phyloP scores from a whole-genome alignment of 306 rosid genomes.

The Medicago truncatula region DNA sequence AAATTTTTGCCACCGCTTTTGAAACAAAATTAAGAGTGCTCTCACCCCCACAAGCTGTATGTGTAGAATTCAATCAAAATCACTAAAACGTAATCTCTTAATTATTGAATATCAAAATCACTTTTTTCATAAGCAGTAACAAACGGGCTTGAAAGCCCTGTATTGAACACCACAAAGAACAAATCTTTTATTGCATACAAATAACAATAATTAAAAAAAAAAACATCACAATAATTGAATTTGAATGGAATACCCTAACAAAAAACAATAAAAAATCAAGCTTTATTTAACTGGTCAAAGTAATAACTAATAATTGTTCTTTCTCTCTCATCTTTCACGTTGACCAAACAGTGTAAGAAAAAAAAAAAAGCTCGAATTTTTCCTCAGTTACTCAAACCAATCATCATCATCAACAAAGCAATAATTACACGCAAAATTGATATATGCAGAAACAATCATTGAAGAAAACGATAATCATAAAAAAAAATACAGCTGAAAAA shows the following conservation, averaged over 20 bases:
- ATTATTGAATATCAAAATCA: too few species aligned
- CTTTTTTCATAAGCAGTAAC: too few species aligned
- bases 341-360: conserved; percentile 35
- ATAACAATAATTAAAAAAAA: not conserved
- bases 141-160: too few species aligned
- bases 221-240: not conserved
- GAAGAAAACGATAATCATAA: not conserved
- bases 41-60: not conserved
- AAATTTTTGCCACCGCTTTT: not conserved
- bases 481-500: conserved; percentile 4
- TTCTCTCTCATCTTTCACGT: conserved; percentile 14
- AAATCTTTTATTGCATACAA: not conserved
- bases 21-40: not conserved
- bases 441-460: not conserved
- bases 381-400: conserved; percentile 20
- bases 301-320: not conserved
- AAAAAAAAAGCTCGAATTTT: not conserved
- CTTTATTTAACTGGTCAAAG: conserved; percentile 40
- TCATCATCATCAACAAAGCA: conserved; percentile 29
- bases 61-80: not conserved
- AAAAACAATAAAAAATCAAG: not conserved
- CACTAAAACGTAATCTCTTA: too few species aligned
- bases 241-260: not conserved
- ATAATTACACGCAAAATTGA: conserved; percentile 11
- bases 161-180: not conserved